phyloP scores from a whole-genome alignment of 2,329 filamentous ascomycete genomes.

The Chaetomiaceae sp. region DNA sequence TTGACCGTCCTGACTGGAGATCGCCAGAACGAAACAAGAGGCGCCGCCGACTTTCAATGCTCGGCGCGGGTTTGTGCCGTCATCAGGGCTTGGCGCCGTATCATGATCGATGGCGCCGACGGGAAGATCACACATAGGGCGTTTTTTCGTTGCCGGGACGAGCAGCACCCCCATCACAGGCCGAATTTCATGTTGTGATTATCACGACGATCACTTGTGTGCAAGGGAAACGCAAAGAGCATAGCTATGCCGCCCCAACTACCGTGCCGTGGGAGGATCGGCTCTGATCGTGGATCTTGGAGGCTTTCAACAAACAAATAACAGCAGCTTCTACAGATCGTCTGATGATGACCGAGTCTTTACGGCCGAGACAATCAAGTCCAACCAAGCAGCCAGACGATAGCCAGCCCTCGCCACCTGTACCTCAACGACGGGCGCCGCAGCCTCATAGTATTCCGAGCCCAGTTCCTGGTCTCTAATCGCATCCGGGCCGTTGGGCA shows the following conservation, averaged over 20 bases:
- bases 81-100: neutral
- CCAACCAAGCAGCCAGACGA: constrained; percentile 63
- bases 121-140: constrained; percentile 17
- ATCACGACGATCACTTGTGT: constrained; percentile 6
- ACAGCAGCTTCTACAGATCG: constrained; percentile 16
- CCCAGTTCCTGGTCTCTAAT: constrained; percentile 58
- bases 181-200: neutral
- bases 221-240: neutral
- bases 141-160: neutral
- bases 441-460: constrained; percentile 59
- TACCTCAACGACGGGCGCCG: constrained; percentile 59
- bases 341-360: constrained; percentile 11
- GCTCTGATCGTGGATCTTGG: neutral
- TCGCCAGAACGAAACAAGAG: constrained; percentile 24
- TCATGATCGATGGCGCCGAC: constrained; percentile 8
- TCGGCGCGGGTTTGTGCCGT: constrained; percentile 10
- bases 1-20: constrained; percentile 13
- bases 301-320: neutral
- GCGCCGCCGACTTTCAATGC: constrained; percentile 1
- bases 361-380: constrained; percentile 48
- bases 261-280: constrained; percentile 2
- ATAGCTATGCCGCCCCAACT: neutral
- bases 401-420: constrained; percentile 67
- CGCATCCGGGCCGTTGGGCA: constrained; percentile 56
- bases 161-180: neutral